Evolutionary conservation across 2,329 filamentous ascomycete species (phyloP).

Genomic region (Aspergillus quadrilineatus): DNA sequence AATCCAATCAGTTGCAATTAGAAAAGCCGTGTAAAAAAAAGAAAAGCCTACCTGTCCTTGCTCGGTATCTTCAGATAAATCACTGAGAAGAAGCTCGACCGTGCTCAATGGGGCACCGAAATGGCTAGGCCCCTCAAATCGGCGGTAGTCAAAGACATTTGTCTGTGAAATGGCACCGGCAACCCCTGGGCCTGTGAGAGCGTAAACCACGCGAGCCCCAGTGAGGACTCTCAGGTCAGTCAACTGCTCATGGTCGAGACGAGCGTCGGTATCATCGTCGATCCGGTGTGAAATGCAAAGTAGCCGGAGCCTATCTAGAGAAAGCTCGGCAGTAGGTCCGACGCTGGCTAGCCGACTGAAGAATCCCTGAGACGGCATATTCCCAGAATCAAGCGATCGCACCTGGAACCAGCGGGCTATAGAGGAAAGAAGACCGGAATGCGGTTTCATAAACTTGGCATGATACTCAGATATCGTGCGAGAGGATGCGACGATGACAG

Average conservation of each 20-base stretch:
- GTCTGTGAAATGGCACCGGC: constrained; percentile 88
- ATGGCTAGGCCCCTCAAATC: constrained; percentile 54
- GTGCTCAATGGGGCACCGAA: constrained; percentile 81
- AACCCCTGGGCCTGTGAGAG: constrained; percentile 76
- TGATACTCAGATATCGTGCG: constrained; percentile 70
- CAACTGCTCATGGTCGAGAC: constrained; percentile 67
- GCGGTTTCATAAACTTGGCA: constrained; percentile 57
- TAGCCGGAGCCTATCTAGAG: constrained; percentile 70
- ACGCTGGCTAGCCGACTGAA: constrained; percentile 50
- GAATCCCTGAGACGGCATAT: constrained; percentile 67
- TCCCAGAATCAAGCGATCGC: constrained; percentile 68
- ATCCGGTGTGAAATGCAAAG: constrained; percentile 75
- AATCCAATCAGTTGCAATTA: background rate
- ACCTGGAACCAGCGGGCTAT: constrained; percentile 71
- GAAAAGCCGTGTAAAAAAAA: too few species aligned
- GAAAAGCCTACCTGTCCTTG: constrained; percentile 60
- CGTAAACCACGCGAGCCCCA: constrained; percentile 78
- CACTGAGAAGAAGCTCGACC: constrained; percentile 70
- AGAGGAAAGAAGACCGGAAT: constrained; percentile 64
- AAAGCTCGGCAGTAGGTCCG: constrained; percentile 41
- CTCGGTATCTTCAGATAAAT: constrained; percentile 33
- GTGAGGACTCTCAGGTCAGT: constrained; percentile 81
- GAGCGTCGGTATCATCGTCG: constrained; percentile 59
- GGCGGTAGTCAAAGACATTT: constrained; percentile 80
- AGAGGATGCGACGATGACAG: constrained; percentile 76